Evolutionary conservation across 2,329 filamentous ascomycete species (phyloP).

Genomic region (Monilinia fructicola): DNA sequence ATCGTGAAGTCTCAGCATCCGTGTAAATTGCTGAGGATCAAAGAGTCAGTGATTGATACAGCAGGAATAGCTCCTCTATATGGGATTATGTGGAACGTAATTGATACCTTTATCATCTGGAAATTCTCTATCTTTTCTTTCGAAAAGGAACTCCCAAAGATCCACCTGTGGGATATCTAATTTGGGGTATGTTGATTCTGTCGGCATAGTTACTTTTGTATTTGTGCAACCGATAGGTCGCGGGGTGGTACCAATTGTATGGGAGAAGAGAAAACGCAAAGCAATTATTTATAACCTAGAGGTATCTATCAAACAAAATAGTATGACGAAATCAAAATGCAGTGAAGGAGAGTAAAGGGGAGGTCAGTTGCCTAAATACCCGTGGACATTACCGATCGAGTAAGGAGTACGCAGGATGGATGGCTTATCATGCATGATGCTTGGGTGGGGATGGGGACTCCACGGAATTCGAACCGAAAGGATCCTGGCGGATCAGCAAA

Average conservation of each 20-base stretch:
- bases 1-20: constrained; percentile 66
- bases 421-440: background rate
- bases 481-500: too few species aligned
- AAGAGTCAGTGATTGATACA: background rate
- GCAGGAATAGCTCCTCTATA: background rate
- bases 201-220: constrained; percentile 32
- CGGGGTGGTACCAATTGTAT: background rate
- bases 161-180: constrained; percentile 73
- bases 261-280: background rate
- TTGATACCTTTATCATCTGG: constrained; percentile 69
- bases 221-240: background rate
- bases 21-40: constrained; percentile 67
- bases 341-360: background rate
- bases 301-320: background rate
- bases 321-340: background rate
- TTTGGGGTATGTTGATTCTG: constrained; percentile 31
- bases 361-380: background rate
- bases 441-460: background rate
- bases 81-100: constrained; percentile 40
- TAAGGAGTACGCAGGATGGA: background rate
- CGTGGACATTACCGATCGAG: too few species aligned
- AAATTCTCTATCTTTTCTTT: constrained; percentile 62
- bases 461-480: background rate
- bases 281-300: background rate
- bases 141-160: constrained; percentile 77